A percentile compares a stretch with the other conserved stretches of the same genome.
Evolutionary conservation across 2,329 filamentous ascomycete species (phyloP).

Genomic region (Alternaria rosae): DNA sequence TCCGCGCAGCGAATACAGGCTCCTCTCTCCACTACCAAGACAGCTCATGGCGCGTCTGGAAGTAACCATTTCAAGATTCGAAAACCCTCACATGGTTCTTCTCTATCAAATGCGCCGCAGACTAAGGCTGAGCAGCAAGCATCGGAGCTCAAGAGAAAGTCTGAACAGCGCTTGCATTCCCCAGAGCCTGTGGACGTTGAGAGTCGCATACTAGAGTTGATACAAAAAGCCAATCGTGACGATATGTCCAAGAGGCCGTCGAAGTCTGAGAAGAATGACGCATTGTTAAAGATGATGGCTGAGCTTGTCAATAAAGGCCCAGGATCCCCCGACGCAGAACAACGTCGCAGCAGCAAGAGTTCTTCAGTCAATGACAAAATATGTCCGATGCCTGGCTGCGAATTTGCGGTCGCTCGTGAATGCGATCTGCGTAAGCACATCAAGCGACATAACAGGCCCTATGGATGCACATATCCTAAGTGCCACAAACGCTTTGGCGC

Average conservation of each 20-base stretch:
- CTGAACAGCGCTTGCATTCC: constrained; percentile 24
- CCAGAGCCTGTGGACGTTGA: constrained; percentile 32
- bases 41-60: background rate
- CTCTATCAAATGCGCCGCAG: constrained; percentile 25
- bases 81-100: background rate
- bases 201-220: constrained; percentile 29
- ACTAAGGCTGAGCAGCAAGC: constrained; percentile 44
- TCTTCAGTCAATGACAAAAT: constrained; percentile 15
- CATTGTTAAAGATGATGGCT: constrained; percentile 32
- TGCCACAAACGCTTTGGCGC: constrained; percentile 84
- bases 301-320: constrained; percentile 35
- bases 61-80: background rate
- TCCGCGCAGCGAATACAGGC: background rate
- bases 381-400: constrained; percentile 31
- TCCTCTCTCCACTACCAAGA: background rate
- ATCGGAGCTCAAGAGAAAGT: constrained; percentile 33
- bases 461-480: constrained; percentile 75
- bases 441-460: constrained; percentile 82
- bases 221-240: constrained; percentile 11
- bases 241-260: background rate
- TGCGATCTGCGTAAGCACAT: constrained; percentile 71
- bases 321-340: constrained; percentile 12
- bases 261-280: constrained; percentile 21
- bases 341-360: constrained; percentile 22
- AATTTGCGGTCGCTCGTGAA: constrained; percentile 33